Evolutionary conservation across 2,329 filamentous ascomycete species (phyloP).

Genomic region (Fusarium globosum): DNA sequence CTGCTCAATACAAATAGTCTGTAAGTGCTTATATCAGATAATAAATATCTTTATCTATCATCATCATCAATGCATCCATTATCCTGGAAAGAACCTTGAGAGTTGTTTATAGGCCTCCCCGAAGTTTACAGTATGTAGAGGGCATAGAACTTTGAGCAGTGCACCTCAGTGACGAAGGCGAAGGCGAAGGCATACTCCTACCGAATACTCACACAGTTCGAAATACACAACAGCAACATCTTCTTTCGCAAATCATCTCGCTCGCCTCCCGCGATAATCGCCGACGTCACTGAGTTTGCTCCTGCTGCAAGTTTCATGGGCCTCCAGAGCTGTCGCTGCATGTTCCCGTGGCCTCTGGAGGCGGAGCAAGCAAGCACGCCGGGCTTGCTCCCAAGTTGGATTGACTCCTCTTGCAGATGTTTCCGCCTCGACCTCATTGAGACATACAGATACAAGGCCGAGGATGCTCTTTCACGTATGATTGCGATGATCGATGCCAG

Average conservation of each 20-base stretch:
- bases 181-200: neutral
- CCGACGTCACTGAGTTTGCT: neutral
- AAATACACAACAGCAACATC: neutral
- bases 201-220: too few species aligned
- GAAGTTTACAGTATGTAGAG: neutral
- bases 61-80: neutral
- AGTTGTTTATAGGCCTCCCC: neutral
- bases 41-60: neutral
- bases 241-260: accelerated
- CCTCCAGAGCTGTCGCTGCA: neutral
- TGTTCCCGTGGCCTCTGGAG: neutral
- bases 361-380: neutral
- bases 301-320: neutral
- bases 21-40: too few species aligned
- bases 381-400: accelerated
- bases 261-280: neutral
- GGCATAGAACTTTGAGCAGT: neutral
- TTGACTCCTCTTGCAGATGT: neutral
- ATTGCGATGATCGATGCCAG: neutral
- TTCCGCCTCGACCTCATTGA: neutral
- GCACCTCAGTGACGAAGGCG: neutral
- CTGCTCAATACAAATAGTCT: neutral
- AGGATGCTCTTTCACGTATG: neutral
- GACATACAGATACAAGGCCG: neutral
- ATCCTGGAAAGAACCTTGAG: neutral